Evolutionary conservation across 176 grass and related monocot genomes (phyloP), one percentile per base, ranked within the genome.

Genomic region (Otatea glauca): DNA sequence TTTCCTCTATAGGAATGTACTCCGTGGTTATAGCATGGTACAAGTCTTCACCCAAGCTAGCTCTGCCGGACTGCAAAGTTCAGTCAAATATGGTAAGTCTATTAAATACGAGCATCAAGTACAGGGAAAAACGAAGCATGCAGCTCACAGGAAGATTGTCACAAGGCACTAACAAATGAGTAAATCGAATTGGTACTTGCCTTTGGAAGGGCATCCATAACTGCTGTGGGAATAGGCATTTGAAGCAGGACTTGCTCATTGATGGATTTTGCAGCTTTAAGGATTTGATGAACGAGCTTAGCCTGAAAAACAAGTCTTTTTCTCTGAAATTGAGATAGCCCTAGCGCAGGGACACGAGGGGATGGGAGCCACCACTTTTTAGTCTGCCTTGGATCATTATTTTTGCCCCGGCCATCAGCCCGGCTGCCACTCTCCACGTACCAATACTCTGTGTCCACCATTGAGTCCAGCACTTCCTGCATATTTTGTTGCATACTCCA

Each of bases 281-380:
- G 89, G 68, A 99, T 87, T 86, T 99, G 96, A 60, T 92, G 93
- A 68, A 99, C 91, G 81, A 99, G 88, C 62, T 95, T 99, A 64
- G 87, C 96, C 72, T 94, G 89, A 60, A 96, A 99, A 89, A 91
- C 86, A 67, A 99, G 76, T 75, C 81, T 88, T 88, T 95, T 96
- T 37, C 96, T 82, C 68, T 90, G 85, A 11, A 75, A 86, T 25
- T 85, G 86, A 77, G 93, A 94, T 24, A 99, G 69, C 18, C 96
- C 96, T 54, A 64, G 41, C 38, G 94, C 93, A 44, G 93, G 93
- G 43, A 96, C 88, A 75, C 93, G 85, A 54, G 93, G 93, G 50
- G 89, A 89, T 42, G 96, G 96, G 34, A 99, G 88, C 96, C 96
- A 99, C 96, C 91, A 99, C 81, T 93, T 96, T 85, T 96, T 99